Evolutionary conservation across 768 basidiomycete species (phyloP), one percentile per base, ranked within the genome.

Genomic region (Collybia nuda): DNA sequence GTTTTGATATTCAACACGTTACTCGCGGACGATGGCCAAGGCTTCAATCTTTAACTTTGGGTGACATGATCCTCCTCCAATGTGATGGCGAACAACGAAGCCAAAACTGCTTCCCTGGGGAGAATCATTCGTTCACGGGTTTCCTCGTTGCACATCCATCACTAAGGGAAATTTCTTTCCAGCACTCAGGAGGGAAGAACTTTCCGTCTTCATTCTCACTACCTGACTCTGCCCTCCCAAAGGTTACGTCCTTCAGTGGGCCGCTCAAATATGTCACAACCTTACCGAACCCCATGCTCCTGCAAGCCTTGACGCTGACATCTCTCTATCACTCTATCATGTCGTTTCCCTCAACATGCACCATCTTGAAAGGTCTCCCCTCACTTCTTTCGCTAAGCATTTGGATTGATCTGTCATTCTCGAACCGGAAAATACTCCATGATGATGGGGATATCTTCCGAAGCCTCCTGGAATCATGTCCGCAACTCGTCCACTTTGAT

Each of bases 351-450:
- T 62, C 65, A 24, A 68, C 67, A 1, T 67, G 59, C 43, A 53
- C 61, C 2, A 52, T 64, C 1, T 54, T 74, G 37, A 64, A 61
- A 36, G 61, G 62, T 23, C 54, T 72, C 12, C 58, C 59, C 19
- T 56, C 56, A 26, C 51, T 73, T 44, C 56, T 52, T 21, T 64
- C 65, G 8, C 54, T 72, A 24, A 63, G 63, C 9, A 54, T 70
- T 2, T 67, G 68, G 68, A 66, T 71, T 24, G 70, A 72, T 42
- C 58, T 72, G n/a, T 68, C 70, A 11, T 69, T 72, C 40, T 58
- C 42, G 47, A 56, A 56, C 15, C 55, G 51, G 18, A 56, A 50
- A 50, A 50, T 53, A n/a, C 53, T 58, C n/a, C 59, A 62, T 36
- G 69, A 69, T 43, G 67, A 68, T 32, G 49, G 59, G 12, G 64